Base-by-base conservation (phyloP, 2,329 filamentous ascomycete genomes). In the Mycogone perniciosa region DNA sequence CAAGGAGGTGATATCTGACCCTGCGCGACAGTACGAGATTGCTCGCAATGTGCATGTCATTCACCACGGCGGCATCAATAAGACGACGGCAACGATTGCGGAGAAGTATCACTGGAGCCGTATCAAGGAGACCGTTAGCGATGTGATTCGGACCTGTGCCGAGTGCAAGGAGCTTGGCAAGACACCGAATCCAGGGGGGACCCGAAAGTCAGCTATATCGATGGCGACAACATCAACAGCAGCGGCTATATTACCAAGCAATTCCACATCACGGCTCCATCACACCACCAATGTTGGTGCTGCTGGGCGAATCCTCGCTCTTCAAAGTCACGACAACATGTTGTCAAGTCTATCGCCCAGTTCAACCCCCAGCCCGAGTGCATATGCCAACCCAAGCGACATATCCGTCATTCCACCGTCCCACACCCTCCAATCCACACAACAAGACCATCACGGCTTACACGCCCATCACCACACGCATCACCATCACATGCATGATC, bases 61-160 rank as follows among this genome's bases (percentile, higher is more conserved):
- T 50, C 79, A 85, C 39, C 93, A 99, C 64, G 89, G 87, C 6
- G 93, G 93, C 46, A 97, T 97, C 76, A 99, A 99, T 76, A 96
- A 96, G 74, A 97, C 92, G 0, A 97, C 92, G 1, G 91, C 92
- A 20, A 86, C 84, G 20, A 96, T 99, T 62, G 89, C 92, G 8
- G 89, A 96, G 65, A 87, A 86, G 63, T 96, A 92, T 66, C 93
- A 97, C 71, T 99, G 93, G 93, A 91, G 95, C 44, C 82, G 92
- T 54, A 97, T 97, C 73, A 99, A 97, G 68, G 91, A 96, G 70
- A 97, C 92, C 1, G 93, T 96, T 55, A 93, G 87, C 65, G 85
- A 92, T 65, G 91, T 96, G 60, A 96, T 97, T 69, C 86, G 88
- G 60, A 92, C 93, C 62, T 99, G 93, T 69, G 72, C 80, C 6